Evolutionary conservation across 2,329 filamentous ascomycete species (phyloP).

Genomic region (Aureobasidium lini): DNA sequence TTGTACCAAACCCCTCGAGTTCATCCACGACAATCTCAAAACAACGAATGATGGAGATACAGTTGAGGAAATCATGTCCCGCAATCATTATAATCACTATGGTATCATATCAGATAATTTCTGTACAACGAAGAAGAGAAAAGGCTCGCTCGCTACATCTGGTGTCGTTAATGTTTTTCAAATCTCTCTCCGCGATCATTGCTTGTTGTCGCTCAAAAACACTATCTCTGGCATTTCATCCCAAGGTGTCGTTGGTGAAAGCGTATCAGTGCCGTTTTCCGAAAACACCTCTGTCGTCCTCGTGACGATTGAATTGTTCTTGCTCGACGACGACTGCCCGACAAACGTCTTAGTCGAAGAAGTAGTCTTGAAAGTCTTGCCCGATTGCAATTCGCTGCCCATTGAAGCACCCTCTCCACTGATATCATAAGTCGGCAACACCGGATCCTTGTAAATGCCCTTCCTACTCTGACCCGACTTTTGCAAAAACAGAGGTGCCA

Average conservation of each 20-base stretch:
- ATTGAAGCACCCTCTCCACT: neutral
- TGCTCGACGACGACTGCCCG: neutral
- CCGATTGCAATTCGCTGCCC: neutral
- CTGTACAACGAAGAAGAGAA: too few relatives aligned
- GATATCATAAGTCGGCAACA: neutral
- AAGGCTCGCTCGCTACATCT: too few relatives aligned
- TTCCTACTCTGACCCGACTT: neutral
- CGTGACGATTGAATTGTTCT: neutral
- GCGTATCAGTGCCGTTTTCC: neutral
- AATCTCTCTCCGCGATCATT: neutral
- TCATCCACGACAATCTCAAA: too few relatives aligned
- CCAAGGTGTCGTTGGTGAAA: neutral
- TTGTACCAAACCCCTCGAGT: too few relatives aligned
- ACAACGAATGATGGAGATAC: too few relatives aligned
- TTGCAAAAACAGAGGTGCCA: constrained; percentile 2
- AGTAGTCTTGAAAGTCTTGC: neutral
- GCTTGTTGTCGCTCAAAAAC: neutral
- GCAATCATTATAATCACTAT: too few relatives aligned
- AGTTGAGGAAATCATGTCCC: too few relatives aligned
- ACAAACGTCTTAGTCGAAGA: too few relatives aligned
- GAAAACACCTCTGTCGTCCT: neutral
- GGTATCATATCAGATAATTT: too few relatives aligned
- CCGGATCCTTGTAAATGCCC: neutral
- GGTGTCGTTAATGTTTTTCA: too few relatives aligned
- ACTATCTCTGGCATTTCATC: neutral